Conservation (phyloP, 805 yeast species). For the Candida incommunis region DNA sequence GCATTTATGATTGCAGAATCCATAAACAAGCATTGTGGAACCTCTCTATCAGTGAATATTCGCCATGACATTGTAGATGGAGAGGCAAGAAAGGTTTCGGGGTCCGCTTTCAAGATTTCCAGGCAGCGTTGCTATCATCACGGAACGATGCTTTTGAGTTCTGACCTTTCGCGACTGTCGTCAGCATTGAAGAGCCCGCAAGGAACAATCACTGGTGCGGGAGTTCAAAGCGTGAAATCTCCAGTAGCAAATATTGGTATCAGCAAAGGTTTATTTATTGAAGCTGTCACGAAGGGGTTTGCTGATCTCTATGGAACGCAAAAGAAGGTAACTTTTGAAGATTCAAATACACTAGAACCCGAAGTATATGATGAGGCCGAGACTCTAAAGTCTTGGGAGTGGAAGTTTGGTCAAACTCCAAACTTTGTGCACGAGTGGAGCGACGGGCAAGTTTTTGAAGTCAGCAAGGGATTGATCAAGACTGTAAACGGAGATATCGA, state of each 20-base stretch:
- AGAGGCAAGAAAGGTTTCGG: constrained; percentile 51
- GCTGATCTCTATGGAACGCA: constrained; percentile 16
- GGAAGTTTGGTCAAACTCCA: constrained; percentile 73
- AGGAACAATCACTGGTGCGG: constrained; percentile 31
- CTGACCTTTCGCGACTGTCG: constrained; percentile 45
- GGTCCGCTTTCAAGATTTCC: constrained; percentile 83
- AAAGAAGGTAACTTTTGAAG: constrained; percentile 3
- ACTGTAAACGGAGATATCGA: not conserved
- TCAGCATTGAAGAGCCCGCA: constrained; percentile 38
- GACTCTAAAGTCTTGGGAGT: constrained; percentile 44
- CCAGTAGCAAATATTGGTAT: constrained; percentile 57
- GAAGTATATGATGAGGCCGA: constrained; percentile 18
- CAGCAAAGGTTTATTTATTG: constrained; percentile 31
- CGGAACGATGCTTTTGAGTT: constrained; percentile 79
- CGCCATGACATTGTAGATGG: constrained; percentile 68
- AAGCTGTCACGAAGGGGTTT: constrained; percentile 30
- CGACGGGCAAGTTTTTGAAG: constrained; percentile 24
- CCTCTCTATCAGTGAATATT: constrained; percentile 37
- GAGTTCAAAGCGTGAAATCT: constrained; percentile 68
- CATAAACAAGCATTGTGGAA: constrained; percentile 16
- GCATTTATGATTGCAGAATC: constrained; percentile 32
- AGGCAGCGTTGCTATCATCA: constrained; percentile 80
- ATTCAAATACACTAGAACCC: constrained; percentile 8
- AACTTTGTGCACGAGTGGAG: constrained; percentile 44
- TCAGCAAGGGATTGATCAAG: constrained; percentile 34